Evolutionary conservation across 208 protist species (phyloP).

Genomic region (Vickermania spadyakhi): DNA sequence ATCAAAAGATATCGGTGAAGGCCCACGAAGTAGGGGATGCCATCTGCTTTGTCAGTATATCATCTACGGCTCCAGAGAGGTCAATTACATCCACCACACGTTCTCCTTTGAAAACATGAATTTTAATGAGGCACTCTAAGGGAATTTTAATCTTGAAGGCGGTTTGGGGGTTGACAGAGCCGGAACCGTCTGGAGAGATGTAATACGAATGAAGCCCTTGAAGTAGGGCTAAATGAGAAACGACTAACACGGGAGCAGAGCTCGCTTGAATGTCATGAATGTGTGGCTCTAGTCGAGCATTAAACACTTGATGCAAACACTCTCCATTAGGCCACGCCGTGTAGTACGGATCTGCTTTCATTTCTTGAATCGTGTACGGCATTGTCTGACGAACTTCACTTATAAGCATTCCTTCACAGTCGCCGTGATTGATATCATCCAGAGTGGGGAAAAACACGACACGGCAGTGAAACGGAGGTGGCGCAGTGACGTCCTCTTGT

Average conservation of each 20-base stretch:
- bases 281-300: constrained; percentile 76
- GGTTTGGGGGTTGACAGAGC: constrained; percentile 59
- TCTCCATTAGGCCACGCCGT: constrained; percentile 84
- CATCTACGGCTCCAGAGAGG: constrained; percentile 41
- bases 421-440: constrained; percentile 82
- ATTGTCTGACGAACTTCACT: constrained; percentile 64
- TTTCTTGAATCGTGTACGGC: constrained; percentile 63
- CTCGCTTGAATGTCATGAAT: constrained; percentile 89
- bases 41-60: constrained; percentile 16
- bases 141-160: constrained; percentile 74
- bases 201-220: constrained; percentile 86
- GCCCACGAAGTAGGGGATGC: not conserved
- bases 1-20: not conserved
- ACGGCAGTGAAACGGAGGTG: constrained; percentile 34
- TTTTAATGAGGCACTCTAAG: constrained; percentile 67
- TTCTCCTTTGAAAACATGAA: constrained; percentile 48
- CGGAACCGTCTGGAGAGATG: constrained; percentile 53
- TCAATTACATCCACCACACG: constrained; percentile 62
- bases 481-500: not conserved
- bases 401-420: constrained; percentile 74
- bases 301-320: constrained; percentile 85
- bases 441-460: constrained; percentile 81
- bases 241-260: constrained; percentile 58
- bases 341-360: constrained; percentile 80
- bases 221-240: constrained; percentile 70